Percentiles rank a stretch among this genome's conserved stretches.
Conservation (phyloP, 2,329 filamentous ascomycete genomes). For the Penicillium sp. region DNA sequence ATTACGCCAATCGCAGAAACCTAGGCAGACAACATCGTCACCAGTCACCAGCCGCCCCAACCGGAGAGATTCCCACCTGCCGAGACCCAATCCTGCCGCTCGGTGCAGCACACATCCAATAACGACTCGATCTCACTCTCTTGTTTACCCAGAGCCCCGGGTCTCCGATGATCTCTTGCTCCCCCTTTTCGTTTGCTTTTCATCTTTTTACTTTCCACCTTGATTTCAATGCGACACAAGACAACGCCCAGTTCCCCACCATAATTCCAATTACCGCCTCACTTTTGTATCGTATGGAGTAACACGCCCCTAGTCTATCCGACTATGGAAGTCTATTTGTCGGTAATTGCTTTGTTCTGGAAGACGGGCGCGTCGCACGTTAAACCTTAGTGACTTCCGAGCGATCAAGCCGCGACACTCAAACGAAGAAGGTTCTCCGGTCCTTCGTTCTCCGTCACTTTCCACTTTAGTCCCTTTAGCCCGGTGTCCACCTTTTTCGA, state of each 20-base stretch:
- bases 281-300: neutral
- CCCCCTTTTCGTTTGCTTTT: slow-evolving; percentile 6
- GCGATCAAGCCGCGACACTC: neutral
- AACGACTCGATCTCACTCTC: neutral
- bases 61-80: slow-evolving; percentile 12
- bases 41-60: slow-evolving; percentile 10
- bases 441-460: neutral
- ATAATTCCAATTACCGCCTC: neutral
- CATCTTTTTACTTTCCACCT: neutral
- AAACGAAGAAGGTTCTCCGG: neutral
- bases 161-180: slow-evolving; percentile 11
- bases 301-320: neutral
- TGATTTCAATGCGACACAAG: slow-evolving; percentile 1
- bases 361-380: neutral
- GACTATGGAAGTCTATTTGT: slow-evolving; percentile 3
- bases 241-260: neutral
- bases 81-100: slow-evolving; percentile 17
- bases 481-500: slow-evolving; percentile 17
- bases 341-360: slow-evolving; percentile 1
- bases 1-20: slow-evolving; percentile 12
- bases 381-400: neutral
- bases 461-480: neutral
- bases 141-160: slow-evolving; percentile 12
- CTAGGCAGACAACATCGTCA: slow-evolving; percentile 11
- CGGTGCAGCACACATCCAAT: slow-evolving; percentile 14